A percentile compares a stretch with the other conserved stretches of the same genome.
Conservation (phyloP, 139 green algal species). For the Spirogloea muscicola region DNA sequence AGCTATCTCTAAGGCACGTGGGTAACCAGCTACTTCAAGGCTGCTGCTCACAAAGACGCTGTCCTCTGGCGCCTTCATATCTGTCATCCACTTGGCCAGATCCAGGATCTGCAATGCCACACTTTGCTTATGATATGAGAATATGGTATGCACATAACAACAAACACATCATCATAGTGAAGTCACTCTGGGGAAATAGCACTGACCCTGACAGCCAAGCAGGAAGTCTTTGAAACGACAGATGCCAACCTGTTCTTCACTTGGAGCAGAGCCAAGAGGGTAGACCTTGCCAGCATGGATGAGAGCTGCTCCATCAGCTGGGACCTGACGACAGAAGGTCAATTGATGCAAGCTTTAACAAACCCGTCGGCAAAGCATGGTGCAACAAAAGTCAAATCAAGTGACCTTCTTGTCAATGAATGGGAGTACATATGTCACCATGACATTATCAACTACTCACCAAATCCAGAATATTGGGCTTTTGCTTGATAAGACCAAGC, state of each 20-base stretch:
- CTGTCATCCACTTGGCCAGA: too few relatives aligned
- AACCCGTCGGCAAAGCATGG: too few relatives aligned
- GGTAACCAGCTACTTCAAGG: slow-evolving; percentile 16
- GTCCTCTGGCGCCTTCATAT: too few relatives aligned
- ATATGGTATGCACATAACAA: too few relatives aligned
- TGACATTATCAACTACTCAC: background rate
- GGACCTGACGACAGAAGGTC: too few relatives aligned
- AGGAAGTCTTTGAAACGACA: background rate
- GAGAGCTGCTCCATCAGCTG: slow-evolving; percentile 25
- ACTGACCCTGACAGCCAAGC: background rate
- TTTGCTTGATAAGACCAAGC: slow-evolving; percentile 26
- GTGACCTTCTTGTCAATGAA: too few relatives aligned
- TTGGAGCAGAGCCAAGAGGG: slow-evolving; percentile 1
- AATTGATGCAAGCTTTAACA: too few relatives aligned
- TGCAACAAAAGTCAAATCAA: too few relatives aligned
- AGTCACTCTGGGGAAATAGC: background rate
- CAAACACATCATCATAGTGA: background rate
- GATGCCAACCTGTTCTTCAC: slow-evolving; percentile 21
- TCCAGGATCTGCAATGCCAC: too few relatives aligned
- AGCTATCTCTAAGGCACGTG: background rate
- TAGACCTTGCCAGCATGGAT: slow-evolving; percentile 16
- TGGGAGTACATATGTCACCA: too few relatives aligned
- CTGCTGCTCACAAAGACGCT: slow-evolving; percentile 16
- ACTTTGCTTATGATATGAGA: too few relatives aligned
- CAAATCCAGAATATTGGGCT: slow-evolving; percentile 34